Percentiles rank a stretch among this genome's conserved stretches.
phyloP scores from a whole-genome alignment of 108 stramenopile species.

The Schizochytrium sp. region DNA sequence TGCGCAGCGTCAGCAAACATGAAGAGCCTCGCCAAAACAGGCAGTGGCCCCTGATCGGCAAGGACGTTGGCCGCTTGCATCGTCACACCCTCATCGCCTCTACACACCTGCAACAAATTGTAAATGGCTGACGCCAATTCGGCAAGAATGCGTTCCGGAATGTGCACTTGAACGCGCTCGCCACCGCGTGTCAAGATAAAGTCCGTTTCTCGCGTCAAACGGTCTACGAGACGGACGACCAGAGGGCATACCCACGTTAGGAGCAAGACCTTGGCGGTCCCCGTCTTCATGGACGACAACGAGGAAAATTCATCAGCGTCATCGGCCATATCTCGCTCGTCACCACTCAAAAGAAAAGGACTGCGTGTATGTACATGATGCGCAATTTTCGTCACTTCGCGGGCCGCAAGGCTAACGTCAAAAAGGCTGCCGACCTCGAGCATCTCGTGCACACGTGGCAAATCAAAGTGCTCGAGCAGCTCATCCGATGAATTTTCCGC shows the following conservation, averaged over 20 bases:
- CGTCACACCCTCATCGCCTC: background rate
- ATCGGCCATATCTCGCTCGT: background rate
- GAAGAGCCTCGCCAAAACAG: background rate
- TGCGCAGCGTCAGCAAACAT: slow-evolving; percentile 8
- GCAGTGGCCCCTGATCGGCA: background rate
- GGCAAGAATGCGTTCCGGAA: background rate
- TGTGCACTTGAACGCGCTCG: background rate
- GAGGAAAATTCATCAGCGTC: background rate
- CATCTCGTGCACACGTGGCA: slow-evolving; percentile 17
- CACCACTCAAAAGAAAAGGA: background rate
- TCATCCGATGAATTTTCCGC: background rate
- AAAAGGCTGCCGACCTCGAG: background rate
- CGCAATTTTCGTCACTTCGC: background rate
- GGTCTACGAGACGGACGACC: background rate
- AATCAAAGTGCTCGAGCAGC: background rate
- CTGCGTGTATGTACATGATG: background rate
- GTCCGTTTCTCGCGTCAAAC: background rate
- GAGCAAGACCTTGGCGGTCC: background rate
- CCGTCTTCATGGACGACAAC: background rate
- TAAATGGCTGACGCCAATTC: background rate
- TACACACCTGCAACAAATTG: background rate
- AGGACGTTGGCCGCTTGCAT: background rate
- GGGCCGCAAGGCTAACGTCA: background rate
- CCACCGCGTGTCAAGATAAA: background rate
- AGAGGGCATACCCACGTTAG: background rate